phyloP scores from a whole-genome alignment of 2,329 filamentous ascomycete species.

The Apiospora hydei region DNA sequence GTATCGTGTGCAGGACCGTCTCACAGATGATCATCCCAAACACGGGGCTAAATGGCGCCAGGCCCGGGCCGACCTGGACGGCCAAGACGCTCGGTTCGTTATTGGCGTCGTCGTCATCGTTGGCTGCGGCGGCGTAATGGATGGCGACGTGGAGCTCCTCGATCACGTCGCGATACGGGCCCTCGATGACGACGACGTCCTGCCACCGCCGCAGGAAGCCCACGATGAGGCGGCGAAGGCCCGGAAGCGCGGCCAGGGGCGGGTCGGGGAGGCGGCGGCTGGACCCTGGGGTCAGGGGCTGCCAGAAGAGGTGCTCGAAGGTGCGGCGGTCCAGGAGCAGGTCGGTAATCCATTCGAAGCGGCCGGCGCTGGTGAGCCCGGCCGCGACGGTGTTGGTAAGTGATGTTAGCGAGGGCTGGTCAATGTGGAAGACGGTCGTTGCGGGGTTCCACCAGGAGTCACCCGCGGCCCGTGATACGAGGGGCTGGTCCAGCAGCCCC shows the following conservation, averaged over 20 bases:
- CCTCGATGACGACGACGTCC: conserved; percentile 19
- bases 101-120: neutral
- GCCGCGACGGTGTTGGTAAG: neutral
- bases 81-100: neutral
- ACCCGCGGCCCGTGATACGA: neutral
- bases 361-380: neutral
- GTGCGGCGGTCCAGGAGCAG: neutral
- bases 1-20: neutral
- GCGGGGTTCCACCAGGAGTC: neutral
- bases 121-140: neutral
- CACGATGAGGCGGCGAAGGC: conserved; percentile 1
- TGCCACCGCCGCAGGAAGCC: conserved; percentile 17
- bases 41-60: too few species aligned
- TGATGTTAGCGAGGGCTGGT: neutral
- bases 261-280: neutral
- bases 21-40: neutral
- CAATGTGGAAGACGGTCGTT: neutral
- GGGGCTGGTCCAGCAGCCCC: neutral
- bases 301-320: neutral
- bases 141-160: neutral
- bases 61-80: neutral
- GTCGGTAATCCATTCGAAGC: conserved; percentile 3
- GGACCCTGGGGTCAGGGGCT: neutral
- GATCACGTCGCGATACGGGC: neutral
- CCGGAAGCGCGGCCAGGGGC: neutral